phyloP scores from a whole-genome alignment of 768 basidiomycete species.

The Multifurca ochricompacta region DNA sequence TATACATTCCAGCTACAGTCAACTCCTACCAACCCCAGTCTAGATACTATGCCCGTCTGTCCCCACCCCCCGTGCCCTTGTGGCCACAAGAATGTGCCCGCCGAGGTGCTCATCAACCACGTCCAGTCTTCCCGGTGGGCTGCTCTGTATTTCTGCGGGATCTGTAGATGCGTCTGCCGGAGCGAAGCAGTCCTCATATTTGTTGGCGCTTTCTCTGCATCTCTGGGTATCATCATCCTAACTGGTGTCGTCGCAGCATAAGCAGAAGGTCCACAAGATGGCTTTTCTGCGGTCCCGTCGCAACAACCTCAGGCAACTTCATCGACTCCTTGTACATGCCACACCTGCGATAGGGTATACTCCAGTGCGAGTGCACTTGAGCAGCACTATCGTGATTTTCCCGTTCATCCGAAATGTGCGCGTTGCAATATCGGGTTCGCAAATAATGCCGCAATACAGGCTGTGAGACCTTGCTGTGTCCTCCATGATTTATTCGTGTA shows the following conservation, averaged over 20 bases:
- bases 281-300: not conserved
- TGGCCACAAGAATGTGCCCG: constrained; percentile 9
- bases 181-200: constrained; percentile 10
- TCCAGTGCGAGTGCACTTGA: constrained; percentile 26
- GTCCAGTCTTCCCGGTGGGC: constrained; percentile 17
- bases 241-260: constrained; percentile 8
- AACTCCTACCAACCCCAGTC: not conserved
- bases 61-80: constrained; percentile 18
- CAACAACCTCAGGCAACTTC: not conserved
- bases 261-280: constrained; percentile 13
- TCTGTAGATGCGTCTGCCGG: constrained; percentile 18
- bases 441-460: constrained; percentile 29
- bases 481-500: not conserved
- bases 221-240: not conserved
- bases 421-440: constrained; percentile 37
- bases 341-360: constrained; percentile 1
- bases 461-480: constrained; percentile 26
- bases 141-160: constrained; percentile 12
- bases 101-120: constrained; percentile 11
- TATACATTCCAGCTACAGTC: not conserved
- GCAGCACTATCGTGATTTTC: constrained; percentile 40
- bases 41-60: constrained; percentile 14
- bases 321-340: not conserved
- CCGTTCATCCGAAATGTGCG: constrained; percentile 39
- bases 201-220: constrained; percentile 1